Evolutionary conservation across 2,329 filamentous ascomycete genomes (phyloP).

Genomic region (Phialophora macrospora): DNA sequence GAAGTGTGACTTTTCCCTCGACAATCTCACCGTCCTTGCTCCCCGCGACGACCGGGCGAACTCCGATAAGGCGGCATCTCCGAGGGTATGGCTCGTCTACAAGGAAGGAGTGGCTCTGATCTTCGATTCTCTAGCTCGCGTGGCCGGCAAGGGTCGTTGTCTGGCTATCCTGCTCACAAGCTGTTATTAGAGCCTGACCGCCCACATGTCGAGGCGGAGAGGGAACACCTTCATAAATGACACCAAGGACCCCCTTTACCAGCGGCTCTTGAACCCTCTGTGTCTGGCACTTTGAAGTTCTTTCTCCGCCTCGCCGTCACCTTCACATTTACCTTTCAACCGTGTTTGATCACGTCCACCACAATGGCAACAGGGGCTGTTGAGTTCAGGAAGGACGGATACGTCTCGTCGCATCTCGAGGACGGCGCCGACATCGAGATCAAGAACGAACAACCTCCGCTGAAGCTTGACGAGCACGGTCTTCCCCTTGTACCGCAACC

Average conservation of each 20-base stretch:
- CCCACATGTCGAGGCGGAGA: neutral
- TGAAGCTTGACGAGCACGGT: constrained; percentile 20
- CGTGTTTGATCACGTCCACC: neutral
- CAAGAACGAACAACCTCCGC: neutral
- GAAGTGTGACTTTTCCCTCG: neutral
- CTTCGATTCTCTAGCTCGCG: neutral
- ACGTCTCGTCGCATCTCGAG: constrained; percentile 7
- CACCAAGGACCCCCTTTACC: neutral
- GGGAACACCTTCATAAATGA: neutral
- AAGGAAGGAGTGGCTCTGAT: neutral
- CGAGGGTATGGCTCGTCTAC: neutral
- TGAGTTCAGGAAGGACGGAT: neutral
- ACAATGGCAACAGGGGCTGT: neutral
- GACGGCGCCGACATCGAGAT: constrained; percentile 12
- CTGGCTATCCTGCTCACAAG: neutral
- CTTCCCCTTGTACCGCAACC: constrained; percentile 18
- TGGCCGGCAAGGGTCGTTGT: neutral
- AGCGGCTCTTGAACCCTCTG: neutral
- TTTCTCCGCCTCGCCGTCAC: neutral
- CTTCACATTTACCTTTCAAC: neutral
- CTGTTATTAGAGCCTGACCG: neutral
- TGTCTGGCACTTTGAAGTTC: neutral
- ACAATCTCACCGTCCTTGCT: neutral
- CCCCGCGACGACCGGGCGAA: neutral
- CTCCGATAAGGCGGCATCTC: neutral